Base-by-base conservation (phyloP, 352 stramenopile genomes). In the Blastocystis sp. region DNA sequence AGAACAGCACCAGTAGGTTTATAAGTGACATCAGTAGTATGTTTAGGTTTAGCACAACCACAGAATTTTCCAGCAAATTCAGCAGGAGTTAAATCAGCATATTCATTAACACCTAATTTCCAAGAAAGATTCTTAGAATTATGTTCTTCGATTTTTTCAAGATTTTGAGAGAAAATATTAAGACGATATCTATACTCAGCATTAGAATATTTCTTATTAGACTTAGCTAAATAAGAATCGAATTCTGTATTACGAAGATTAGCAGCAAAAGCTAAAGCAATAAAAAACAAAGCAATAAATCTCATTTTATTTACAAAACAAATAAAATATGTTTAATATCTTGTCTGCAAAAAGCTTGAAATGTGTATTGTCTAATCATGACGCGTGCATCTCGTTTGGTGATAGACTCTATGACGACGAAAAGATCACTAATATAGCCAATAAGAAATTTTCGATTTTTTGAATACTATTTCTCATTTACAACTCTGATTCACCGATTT, bases 61-160 rank as follows among this genome's bases (percentile, higher is more conserved):
- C 70, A 68, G 67, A 65, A 72, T 28, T 52, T 46, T 25, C 28
- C 39, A 23, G 46, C 47, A 43, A 75, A 75, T 55, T 75, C 70
- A 13, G 67, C 66, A 19, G 40, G 39, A 48, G 65, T 69, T 13
- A 72, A 47, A 64, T 75, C 67, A 40, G 66, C 66, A 52, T 72
- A 75, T 54, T 68, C 10, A 55, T 75, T 75, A 25, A 75, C 27
- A 27, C 35, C 68, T 19, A 73, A 46, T 23, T 56, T 66, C 65
- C 58, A 67, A 36, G 43, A 55, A 7, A 68, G 55, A 42, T 66
- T 24, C 28, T 54, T 25, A 35, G 56, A 41, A 58, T 72, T 73
- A 36, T 66, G 55, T 21, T 34, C 31, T 21, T 66, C 48, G 37
- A 72, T 68, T 36, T 68, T 62, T 4, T 58, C 40, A 18, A 66